These are phyloP conservation scores for Hawksworthiomyces lignivorus DNA, from an alignment of 2,329 filamentous ascomycete genomes.

Conservation along the genomic window DNA sequence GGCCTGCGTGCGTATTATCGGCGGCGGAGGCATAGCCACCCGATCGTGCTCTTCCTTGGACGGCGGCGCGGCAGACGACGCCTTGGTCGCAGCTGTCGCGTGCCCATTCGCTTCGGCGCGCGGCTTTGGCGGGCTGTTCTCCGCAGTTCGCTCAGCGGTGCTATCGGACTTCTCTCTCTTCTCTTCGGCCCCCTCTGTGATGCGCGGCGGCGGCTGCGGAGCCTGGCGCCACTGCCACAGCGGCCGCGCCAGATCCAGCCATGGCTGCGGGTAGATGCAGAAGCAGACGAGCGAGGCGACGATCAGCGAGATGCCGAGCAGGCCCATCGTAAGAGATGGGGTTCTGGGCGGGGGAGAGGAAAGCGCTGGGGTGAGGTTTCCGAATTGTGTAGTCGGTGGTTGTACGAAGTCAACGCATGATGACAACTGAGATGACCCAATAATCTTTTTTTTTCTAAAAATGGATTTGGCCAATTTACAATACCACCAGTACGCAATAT, in stretches of 20 bases:
- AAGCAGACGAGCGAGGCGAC: constrained; percentile 53
- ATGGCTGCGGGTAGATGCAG: constrained; percentile 44
- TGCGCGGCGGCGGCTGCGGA: constrained; percentile 11
- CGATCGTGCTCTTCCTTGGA: neutral
- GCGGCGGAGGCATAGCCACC: constrained; percentile 8
- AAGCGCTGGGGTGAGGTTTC: too few species aligned
- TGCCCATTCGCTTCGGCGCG: too few species aligned
- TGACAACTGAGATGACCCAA: too few species aligned
- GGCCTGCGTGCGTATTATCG: constrained; percentile 4
- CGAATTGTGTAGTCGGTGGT: too few species aligned
- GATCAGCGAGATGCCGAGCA: constrained; percentile 55
- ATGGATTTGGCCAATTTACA: too few species aligned
- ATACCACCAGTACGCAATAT: too few species aligned
- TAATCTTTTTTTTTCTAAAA: too few species aligned
- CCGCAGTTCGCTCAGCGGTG: neutral
- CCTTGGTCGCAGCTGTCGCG: neutral
- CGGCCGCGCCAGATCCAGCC: constrained; percentile 27
- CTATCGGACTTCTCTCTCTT: neutral
- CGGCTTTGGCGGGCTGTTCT: neutral
- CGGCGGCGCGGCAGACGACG: neutral
- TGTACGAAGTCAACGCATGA: too few species aligned
- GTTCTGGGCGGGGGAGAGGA: too few species aligned
- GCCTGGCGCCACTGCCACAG: constrained; percentile 4
- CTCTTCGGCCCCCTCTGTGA: neutral
- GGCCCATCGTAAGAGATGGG: constrained; percentile 40